A percentile compares a stretch with the other conserved stretches of the same genome.
Evolutionary conservation across 768 basidiomycete genomes (phyloP).

Genomic region (Xerocomellus intermedius): DNA sequence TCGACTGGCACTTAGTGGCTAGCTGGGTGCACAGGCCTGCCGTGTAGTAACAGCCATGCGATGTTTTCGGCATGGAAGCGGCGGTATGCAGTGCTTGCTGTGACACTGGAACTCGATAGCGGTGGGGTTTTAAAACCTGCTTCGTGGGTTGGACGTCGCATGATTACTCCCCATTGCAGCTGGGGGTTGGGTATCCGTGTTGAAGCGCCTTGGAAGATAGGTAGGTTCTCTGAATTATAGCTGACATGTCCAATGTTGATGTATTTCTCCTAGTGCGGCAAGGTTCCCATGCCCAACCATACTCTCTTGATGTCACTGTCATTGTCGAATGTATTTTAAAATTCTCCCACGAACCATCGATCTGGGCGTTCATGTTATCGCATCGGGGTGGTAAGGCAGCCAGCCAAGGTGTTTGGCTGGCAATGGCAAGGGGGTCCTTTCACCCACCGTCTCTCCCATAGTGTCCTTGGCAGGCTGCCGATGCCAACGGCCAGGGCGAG

Average conservation of each 20-base stretch:
- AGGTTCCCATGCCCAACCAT: background rate
- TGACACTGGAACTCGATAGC: background rate
- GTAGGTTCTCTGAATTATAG: conserved; percentile 2
- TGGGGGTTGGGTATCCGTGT: background rate
- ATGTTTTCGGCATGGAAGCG: conserved; percentile 1
- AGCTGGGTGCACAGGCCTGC: background rate
- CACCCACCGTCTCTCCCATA: background rate
- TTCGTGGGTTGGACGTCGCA: background rate
- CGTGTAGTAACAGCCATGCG: background rate
- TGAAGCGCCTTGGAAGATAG: background rate
- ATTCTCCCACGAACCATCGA: conserved; percentile 11
- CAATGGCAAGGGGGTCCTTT: background rate
- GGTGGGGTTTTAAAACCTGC: background rate
- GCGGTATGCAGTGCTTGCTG: conserved; percentile 21
- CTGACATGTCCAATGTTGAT: background rate
- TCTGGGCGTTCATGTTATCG: background rate
- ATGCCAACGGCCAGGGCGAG: background rate
- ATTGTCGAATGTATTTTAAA: background rate
- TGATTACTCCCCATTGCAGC: background rate
- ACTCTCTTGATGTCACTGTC: background rate
- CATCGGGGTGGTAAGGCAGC: background rate
- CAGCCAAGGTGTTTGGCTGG: conserved; percentile 4
- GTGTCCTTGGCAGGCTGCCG: conserved; percentile 9
- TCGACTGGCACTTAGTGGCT: background rate
- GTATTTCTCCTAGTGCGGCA: background rate